These are phyloP conservation scores for Gossypium anomalum DNA, from an alignment of 345 rosid genomes.

Conservation along the genomic window DNA sequence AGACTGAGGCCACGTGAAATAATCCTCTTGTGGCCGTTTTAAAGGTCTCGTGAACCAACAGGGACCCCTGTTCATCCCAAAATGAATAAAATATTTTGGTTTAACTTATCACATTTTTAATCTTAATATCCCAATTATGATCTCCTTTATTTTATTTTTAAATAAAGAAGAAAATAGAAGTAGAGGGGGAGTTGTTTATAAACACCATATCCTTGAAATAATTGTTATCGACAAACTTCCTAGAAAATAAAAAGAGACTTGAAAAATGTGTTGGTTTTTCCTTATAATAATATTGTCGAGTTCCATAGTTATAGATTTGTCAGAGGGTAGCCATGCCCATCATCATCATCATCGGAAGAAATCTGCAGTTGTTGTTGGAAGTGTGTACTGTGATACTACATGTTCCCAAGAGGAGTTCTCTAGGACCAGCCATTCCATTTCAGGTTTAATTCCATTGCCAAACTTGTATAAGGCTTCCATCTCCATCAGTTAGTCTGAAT, in stretches of 20 bases:
- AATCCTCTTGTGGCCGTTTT: conserved; percentile 23
- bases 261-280: conserved; percentile 37
- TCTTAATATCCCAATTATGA: not conserved
- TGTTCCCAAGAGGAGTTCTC: conserved; percentile 63
- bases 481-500: not conserved
- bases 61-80: conserved; percentile 1
- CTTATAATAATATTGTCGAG: conserved; percentile 24
- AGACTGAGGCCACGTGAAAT: conserved; percentile 7
- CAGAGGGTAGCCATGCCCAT: conserved; percentile 27
- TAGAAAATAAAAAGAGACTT: not conserved
- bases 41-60: conserved; percentile 42
- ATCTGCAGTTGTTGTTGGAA: conserved; percentile 68
- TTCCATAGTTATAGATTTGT: conserved; percentile 4
- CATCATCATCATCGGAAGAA: conserved; percentile 22
- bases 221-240: not conserved
- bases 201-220: not conserved
- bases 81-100: not conserved
- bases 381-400: conserved; percentile 89
- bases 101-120: not conserved
- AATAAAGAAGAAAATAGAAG: not conserved
- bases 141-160: too few relatives aligned
- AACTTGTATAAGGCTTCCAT: not conserved
- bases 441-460: conserved; percentile 37
- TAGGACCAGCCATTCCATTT: conserved; percentile 57
- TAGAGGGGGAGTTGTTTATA: not conserved